Evolutionary conservation across 2,329 filamentous ascomycete species (phyloP).

Genomic region (Cladophialophora psammophila): DNA sequence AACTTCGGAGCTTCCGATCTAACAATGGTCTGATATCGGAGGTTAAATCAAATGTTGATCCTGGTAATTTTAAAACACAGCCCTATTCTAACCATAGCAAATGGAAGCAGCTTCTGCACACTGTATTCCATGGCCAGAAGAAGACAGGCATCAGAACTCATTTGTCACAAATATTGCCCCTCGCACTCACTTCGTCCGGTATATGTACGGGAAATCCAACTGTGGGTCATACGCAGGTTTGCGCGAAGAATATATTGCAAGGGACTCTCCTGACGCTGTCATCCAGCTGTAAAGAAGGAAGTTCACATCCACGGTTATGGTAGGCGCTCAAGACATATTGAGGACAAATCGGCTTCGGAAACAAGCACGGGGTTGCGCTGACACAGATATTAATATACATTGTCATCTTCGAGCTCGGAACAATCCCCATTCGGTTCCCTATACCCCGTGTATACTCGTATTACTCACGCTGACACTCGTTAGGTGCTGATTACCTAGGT

Average conservation of each 20-base stretch:
- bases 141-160: too few relatives aligned
- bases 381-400: neutral
- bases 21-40: neutral
- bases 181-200: neutral
- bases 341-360: neutral
- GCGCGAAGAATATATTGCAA: neutral
- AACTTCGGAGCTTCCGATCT: neutral
- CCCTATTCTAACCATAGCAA: neutral
- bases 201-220: neutral
- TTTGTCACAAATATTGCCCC: too few relatives aligned
- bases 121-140: too few relatives aligned
- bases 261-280: neutral
- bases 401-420: neutral
- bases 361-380: neutral
- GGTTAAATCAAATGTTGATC: neutral
- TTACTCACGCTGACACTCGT: conserved; percentile 1
- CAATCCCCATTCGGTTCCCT: neutral
- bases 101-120: neutral
- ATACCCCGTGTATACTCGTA: neutral
- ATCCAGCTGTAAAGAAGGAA: neutral
- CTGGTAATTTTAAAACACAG: neutral
- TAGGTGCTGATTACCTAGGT: neutral
- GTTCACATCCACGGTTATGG: neutral
- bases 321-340: neutral
- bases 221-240: neutral